Evolutionary conservation across 768 basidiomycete genomes (phyloP), one percentile per base, ranked within the genome.

Genomic region (Termitomyces sp.): DNA sequence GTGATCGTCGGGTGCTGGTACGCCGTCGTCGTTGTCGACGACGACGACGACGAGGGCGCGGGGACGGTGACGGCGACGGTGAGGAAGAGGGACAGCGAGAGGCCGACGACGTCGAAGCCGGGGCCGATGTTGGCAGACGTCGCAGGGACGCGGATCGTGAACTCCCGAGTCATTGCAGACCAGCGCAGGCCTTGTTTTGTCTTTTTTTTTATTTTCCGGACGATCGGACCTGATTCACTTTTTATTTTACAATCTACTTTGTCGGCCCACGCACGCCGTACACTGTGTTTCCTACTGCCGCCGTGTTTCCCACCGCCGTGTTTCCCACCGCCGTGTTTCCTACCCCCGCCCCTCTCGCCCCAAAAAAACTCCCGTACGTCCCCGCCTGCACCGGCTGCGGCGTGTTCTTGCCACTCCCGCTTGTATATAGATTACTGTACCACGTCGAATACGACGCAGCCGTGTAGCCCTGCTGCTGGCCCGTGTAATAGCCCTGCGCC

Each of bases 71-170:
- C 86, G 47, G 79, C 79, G 65, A 98, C 79, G 15, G 84, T 86
- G 63, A 98, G 82, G 62, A 86, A 80, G 31, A 97, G 82, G 1
- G 92, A 93, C 23, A 98, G 85, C 0, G 96, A 95, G 60, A 99
- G 87, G n/a, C 97, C 97, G 62, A 98, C 94, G 60, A 98, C 97
- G 70, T 99, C 97, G 72, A 99, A 99, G 26, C 96, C 96, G 41
- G 96, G 96, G 2, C 96, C 96, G 67, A 99, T 94, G 76, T 99
- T 99, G 62, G 96, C 96, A 60, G 95, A 94, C 2, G 96, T 98
- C n/a, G 94, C 94, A 10, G 96, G 96, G 52, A 98, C 89, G 60
- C 79, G 82, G 71, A 99, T 92, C 38, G 75, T 78, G 72, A 94
- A 82, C 12, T 62, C 69, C 35, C 75, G 70, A 43, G 65, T 50